Percentiles rank a stretch among this genome's conserved stretches.
Conservation (phyloP, 2,329 filamentous ascomycete species). For the Paecilomyces dactylethromorphus region DNA sequence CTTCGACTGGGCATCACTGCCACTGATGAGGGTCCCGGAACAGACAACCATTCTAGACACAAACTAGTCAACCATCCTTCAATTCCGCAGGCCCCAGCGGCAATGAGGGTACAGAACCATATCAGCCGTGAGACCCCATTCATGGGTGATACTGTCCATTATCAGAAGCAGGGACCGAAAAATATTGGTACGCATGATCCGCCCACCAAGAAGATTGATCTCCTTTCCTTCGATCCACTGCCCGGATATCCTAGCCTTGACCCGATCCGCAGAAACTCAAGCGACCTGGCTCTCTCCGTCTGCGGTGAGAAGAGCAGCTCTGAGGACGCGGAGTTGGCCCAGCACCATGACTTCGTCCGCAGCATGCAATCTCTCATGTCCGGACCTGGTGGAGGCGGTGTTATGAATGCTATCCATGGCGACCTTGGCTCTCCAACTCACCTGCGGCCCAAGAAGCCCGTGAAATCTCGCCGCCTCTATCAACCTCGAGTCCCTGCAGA, state of each 20-base stretch:
- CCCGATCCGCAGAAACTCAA: constrained; percentile 3
- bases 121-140: constrained; percentile 3
- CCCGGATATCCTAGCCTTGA: constrained; percentile 9
- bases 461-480: constrained; percentile 16
- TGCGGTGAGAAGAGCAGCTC: constrained; percentile 5
- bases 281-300: constrained; percentile 5
- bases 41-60: neutral
- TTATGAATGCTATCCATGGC: constrained; percentile 6
- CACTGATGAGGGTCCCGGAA: neutral
- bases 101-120: constrained; percentile 5
- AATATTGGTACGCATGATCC: constrained; percentile 3
- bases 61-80: neutral
- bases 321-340: constrained; percentile 7
- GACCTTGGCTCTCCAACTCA: constrained; percentile 6
- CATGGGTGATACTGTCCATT: constrained; percentile 3
- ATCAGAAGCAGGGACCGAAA: constrained; percentile 10
- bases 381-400: constrained; percentile 2
- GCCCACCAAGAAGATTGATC: constrained; percentile 13
- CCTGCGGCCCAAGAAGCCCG: constrained; percentile 9
- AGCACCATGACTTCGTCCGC: constrained; percentile 13
- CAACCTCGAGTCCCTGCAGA: constrained; percentile 9
- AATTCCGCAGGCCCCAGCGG: constrained; percentile 2
- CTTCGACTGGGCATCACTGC: neutral
- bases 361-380: constrained; percentile 14
- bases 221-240: constrained; percentile 13